phyloP scores from a whole-genome alignment of 768 basidiomycete species.

The Lentinula aciculospora region DNA sequence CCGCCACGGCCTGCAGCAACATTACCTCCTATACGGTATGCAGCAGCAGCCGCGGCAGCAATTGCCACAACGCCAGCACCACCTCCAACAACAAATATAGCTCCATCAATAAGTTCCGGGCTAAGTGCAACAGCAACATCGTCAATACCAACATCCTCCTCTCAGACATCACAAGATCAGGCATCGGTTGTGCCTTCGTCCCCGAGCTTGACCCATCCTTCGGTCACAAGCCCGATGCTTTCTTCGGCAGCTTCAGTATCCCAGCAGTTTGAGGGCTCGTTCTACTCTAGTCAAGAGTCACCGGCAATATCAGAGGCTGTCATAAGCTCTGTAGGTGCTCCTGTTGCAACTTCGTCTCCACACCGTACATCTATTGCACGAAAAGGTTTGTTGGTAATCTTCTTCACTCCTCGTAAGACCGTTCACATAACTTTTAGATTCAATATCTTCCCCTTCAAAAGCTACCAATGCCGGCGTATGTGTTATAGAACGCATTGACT shows the following conservation, averaged over 20 bases:
- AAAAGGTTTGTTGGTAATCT: constrained; percentile 38
- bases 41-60: constrained; percentile 54
- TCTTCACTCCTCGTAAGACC: constrained; percentile 10
- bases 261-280: constrained; percentile 62
- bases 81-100: constrained; percentile 16
- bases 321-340: constrained; percentile 33
- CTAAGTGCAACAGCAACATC: constrained; percentile 32
- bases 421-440: constrained; percentile 29
- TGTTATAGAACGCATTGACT: constrained; percentile 22
- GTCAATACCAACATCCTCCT: constrained; percentile 32
- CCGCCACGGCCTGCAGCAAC: constrained; percentile 33
- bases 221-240: constrained; percentile 75
- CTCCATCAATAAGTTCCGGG: constrained; percentile 19
- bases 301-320: constrained; percentile 69
- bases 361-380: constrained; percentile 33
- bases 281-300: constrained; percentile 65
- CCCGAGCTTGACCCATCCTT: constrained; percentile 82
- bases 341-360: constrained; percentile 57
- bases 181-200: constrained; percentile 51
- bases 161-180: constrained; percentile 30
- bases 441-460: constrained; percentile 37
- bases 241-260: constrained; percentile 69
- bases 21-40: constrained; percentile 63
- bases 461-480: constrained; percentile 35
- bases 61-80: constrained; percentile 23